Evolutionary conservation across 805 yeast genomes (phyloP).

Genomic region (Kodamaea jinghongensis): DNA sequence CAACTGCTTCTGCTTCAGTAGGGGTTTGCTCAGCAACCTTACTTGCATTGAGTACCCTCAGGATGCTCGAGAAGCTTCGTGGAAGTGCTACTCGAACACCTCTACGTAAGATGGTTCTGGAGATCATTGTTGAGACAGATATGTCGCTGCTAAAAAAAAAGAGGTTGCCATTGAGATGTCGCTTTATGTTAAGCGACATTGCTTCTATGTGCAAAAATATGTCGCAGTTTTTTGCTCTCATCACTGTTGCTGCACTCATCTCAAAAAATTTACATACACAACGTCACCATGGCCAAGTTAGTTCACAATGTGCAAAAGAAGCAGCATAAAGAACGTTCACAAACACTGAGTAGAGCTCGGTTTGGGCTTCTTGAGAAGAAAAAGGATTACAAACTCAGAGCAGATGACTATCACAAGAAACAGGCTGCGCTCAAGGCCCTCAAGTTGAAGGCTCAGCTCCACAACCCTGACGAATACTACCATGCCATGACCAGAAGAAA

Average conservation of each 20-base stretch:
- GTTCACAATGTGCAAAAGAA: slow-evolving; percentile 93
- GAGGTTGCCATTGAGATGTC: slow-evolving; percentile 4
- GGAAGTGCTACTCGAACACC: too few species aligned
- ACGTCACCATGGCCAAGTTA: slow-evolving; percentile 59
- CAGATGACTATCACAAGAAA: slow-evolving; percentile 56
- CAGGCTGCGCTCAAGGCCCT: slow-evolving; percentile 67
- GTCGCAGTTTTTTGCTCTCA: slow-evolving; percentile 6
- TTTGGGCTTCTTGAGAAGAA: slow-evolving; percentile 92
- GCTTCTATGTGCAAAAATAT: neutral
- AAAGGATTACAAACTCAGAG: slow-evolving; percentile 48
- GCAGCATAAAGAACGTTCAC: slow-evolving; percentile 94
- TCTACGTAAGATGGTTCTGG: slow-evolving; percentile 2
- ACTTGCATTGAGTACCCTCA: too few species aligned
- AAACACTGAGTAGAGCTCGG: slow-evolving; percentile 67
- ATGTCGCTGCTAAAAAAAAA: neutral
- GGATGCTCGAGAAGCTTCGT: too few species aligned
- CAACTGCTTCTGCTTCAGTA: too few species aligned
- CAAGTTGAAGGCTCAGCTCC: slow-evolving; percentile 63
- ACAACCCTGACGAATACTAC: slow-evolving; percentile 95
- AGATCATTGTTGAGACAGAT: neutral
- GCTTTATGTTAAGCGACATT: too few species aligned
- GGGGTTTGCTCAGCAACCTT: too few species aligned
- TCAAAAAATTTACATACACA: too few species aligned
- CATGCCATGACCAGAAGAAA: slow-evolving; percentile 80
- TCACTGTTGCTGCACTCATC: slow-evolving; percentile 5